Conservation (phyloP, 2,329 filamentous ascomycete species). For the Stagonosporopsis rhizophila region DNA sequence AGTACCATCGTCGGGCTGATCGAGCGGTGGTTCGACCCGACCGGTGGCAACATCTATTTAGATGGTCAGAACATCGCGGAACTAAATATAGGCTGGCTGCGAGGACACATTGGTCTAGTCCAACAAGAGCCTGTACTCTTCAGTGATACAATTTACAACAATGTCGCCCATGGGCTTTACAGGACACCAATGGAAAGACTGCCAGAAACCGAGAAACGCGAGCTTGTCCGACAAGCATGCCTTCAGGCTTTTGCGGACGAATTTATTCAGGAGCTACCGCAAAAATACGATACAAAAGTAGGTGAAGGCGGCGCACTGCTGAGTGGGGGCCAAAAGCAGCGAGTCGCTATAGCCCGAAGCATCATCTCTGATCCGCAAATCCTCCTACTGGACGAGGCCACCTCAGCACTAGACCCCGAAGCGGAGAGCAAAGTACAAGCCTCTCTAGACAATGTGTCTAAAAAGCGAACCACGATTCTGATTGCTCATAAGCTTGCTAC, state of each 20-base stretch:
- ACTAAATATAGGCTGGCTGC: neutral
- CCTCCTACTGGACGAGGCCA: neutral
- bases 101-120: neutral
- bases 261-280: neutral
- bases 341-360: neutral
- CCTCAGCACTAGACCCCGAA: neutral
- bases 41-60: neutral
- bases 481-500: neutral
- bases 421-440: neutral
- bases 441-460: neutral
- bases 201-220: neutral
- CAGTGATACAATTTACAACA: neutral
- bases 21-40: neutral
- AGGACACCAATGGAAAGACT: neutral
- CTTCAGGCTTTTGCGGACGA: neutral
- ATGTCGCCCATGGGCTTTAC: neutral
- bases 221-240: neutral
- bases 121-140: neutral
- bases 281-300: neutral
- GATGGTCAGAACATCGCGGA: neutral
- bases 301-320: neutral
- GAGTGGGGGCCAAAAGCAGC: neutral
- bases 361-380: neutral
- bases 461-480: neutral
- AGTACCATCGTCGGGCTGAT: neutral